Conservation (phyloP, 441 rosid species). For the Populus hybrid region DNA sequence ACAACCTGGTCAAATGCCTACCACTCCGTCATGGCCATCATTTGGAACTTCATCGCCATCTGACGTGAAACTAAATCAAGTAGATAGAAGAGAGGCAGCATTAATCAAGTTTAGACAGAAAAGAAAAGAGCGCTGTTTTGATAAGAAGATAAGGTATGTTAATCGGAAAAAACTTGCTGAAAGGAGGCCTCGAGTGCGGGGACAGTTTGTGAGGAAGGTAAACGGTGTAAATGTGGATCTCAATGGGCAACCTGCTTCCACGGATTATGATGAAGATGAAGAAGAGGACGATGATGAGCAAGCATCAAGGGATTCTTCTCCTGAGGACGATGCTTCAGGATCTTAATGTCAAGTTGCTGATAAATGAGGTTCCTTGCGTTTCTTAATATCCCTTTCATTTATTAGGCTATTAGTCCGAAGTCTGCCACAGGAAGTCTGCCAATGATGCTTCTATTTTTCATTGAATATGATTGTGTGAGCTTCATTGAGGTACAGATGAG, state of each 20-base stretch:
- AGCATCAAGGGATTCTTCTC: constrained; percentile 65
- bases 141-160: constrained; percentile 91
- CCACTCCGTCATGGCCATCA: constrained; percentile 58
- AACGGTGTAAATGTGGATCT: constrained; percentile 81
- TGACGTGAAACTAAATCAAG: constrained; percentile 52
- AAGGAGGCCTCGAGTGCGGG: constrained; percentile 95
- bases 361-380: constrained; percentile 1
- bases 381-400: background rate
- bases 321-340: constrained; percentile 52
- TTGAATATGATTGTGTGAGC: background rate
- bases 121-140: constrained; percentile 89
- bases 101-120: constrained; percentile 85
- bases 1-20: constrained; percentile 62
- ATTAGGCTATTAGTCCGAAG: constrained; percentile 4
- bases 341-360: constrained; percentile 19
- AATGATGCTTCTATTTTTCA: background rate
- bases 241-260: constrained; percentile 68
- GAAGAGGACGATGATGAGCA: constrained; percentile 59
- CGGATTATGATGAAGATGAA: constrained; percentile 74
- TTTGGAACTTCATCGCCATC: constrained; percentile 47
- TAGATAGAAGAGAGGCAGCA: constrained; percentile 92
- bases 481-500: background rate
- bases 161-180: constrained; percentile 90
- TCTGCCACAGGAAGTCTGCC: background rate
- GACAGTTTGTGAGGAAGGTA: constrained; percentile 90